phyloP scores from a whole-genome alignment of 1,284 basidiomycete species.

The Fistulina hepatica region DNA sequence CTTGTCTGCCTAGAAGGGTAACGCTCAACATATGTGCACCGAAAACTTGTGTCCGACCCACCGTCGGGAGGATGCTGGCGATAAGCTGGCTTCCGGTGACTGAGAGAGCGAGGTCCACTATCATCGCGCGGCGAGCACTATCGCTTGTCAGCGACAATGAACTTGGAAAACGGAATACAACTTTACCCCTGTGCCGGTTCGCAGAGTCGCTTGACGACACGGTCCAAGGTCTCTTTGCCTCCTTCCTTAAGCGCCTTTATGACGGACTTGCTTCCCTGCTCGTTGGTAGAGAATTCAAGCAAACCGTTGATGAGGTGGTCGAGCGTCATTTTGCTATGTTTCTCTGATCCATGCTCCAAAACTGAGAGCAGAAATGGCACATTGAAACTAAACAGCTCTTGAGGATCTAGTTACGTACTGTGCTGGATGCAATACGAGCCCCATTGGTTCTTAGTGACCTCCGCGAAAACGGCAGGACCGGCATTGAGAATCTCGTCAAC shows the following conservation, averaged over 20 bases:
- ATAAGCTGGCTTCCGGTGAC: constrained; percentile 77
- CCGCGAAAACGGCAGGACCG: constrained; percentile 51
- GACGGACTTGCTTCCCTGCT: constrained; percentile 74
- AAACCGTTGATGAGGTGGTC: constrained; percentile 61
- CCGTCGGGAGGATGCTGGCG: constrained; percentile 63
- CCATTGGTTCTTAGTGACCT: constrained; percentile 79
- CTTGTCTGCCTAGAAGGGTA: constrained; percentile 55
- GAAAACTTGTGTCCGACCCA: constrained; percentile 22
- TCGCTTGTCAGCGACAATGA: constrained; percentile 4
- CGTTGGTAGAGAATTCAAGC: constrained; percentile 64
- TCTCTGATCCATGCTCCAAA: constrained; percentile 66
- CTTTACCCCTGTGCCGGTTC: constrained; percentile 65
- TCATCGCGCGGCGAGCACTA: constrained; percentile 67
- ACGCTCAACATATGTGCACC: constrained; percentile 4
- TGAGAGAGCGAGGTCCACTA: constrained; percentile 72
- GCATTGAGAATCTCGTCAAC: constrained; percentile 69
- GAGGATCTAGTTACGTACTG: constrained; percentile 54
- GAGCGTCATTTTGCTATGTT: constrained; percentile 60
- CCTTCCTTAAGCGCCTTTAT: constrained; percentile 77
- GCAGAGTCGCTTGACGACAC: constrained; percentile 67
- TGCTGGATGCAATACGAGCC: constrained; percentile 77
- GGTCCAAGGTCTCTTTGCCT: constrained; percentile 58
- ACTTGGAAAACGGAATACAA: constrained; percentile 5
- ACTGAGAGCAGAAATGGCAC: constrained; percentile 32
- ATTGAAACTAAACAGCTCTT: not conserved